Evolutionary conservation across 1,284 basidiomycete genomes (phyloP).

Genomic region (Ganoderma resinaceum): DNA sequence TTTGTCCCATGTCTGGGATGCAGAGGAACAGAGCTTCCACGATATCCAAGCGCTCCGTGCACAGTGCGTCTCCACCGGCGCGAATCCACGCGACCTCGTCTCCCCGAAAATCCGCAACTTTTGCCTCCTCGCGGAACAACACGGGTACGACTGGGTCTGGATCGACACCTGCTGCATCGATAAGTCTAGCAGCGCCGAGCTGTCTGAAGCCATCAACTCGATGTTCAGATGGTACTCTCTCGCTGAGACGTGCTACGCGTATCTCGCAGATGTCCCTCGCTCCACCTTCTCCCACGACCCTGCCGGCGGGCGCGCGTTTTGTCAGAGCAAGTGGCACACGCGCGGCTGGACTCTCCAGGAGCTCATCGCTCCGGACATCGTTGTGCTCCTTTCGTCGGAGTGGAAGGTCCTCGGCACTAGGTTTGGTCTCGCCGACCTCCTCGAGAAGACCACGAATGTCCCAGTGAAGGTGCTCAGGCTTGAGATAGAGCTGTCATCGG

Average conservation of each 20-base stretch:
- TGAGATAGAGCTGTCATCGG: conserved; percentile 9
- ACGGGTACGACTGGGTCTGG: conserved; percentile 16
- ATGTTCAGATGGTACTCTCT: conserved; percentile 19
- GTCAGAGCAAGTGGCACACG: conserved; percentile 8
- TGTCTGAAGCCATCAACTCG: conserved; percentile 26
- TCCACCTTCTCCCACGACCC: neutral
- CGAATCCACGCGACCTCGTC: neutral
- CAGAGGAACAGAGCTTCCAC: conserved; percentile 9
- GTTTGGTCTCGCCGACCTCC: conserved; percentile 11
- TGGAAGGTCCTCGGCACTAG: conserved; percentile 15
- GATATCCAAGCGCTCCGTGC: neutral
- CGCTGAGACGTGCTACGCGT: conserved; percentile 22
- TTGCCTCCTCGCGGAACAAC: neutral
- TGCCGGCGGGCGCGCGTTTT: neutral
- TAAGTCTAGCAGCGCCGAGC: conserved; percentile 25
- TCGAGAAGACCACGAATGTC: conserved; percentile 15
- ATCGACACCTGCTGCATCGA: conserved; percentile 26
- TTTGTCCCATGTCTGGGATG: conserved; percentile 10
- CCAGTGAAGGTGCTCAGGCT: conserved; percentile 13
- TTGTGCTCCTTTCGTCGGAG: conserved; percentile 6
- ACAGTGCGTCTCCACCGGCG: neutral
- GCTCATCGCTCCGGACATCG: conserved; percentile 8
- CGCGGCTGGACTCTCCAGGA: conserved; percentile 14
- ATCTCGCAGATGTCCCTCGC: conserved; percentile 18
- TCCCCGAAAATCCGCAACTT: conserved; percentile 6